Conservation (phyloP, 1,284 basidiomycete genomes). For the Leccinum pallidistipes region DNA sequence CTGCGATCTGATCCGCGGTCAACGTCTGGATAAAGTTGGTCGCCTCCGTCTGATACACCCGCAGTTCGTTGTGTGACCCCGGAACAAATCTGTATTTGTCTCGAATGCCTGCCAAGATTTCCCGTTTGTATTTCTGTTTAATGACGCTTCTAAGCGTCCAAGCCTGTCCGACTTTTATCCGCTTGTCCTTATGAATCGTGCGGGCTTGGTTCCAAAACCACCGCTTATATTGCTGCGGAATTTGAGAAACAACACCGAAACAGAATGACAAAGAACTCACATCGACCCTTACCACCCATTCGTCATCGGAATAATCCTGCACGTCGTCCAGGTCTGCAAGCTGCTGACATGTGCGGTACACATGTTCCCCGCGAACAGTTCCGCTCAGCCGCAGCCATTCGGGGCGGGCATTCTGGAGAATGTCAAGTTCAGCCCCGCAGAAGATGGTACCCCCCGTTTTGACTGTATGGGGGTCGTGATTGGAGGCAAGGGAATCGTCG, state of each 20-base stretch:
- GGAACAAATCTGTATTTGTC: neutral
- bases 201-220: neutral
- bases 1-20: neutral
- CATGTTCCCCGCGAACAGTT: neutral
- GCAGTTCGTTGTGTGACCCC: neutral
- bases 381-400: neutral
- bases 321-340: neutral
- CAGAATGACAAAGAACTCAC: neutral
- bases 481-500: neutral
- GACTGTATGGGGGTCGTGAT: neutral
- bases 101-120: neutral
- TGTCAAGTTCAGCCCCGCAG: neutral
- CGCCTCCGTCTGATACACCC: neutral
- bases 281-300: neutral
- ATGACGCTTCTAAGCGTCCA: neutral
- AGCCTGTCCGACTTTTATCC: neutral
- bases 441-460: neutral
- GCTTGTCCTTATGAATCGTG: neutral
- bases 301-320: neutral
- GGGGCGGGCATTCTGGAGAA: neutral
- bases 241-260: neutral
- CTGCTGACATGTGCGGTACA: neutral
- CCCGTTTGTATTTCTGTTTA: neutral
- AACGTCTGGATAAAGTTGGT: neutral
- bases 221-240: neutral